Evolutionary conservation across 2,329 filamentous ascomycete species (phyloP).

Genomic region (Colletotrichum eremochloae): DNA sequence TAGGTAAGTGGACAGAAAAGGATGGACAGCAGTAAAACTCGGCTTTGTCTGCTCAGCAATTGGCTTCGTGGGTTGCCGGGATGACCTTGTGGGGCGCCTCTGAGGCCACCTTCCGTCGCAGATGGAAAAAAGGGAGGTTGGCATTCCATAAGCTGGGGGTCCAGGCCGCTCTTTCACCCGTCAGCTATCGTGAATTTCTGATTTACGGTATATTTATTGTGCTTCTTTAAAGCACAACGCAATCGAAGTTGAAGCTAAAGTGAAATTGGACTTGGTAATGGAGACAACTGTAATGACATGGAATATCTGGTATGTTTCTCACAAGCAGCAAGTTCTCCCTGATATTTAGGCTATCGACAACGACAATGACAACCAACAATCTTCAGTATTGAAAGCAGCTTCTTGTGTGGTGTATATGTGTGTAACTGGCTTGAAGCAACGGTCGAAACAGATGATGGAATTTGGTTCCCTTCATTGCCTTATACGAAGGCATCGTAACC

Average conservation of each 20-base stretch:
- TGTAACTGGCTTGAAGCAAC: background rate
- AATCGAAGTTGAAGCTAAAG: background rate
- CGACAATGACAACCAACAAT: background rate
- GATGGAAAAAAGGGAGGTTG: background rate
- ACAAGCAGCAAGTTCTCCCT: background rate
- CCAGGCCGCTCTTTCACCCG: background rate
- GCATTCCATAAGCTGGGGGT: background rate
- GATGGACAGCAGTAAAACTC: background rate
- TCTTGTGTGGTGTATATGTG: background rate
- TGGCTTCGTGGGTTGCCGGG: constrained; percentile 16
- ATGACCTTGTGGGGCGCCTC: background rate
- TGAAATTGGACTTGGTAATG: background rate
- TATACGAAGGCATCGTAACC: background rate
- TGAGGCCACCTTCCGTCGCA: background rate
- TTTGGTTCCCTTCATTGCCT: background rate
- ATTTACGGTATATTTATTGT: background rate
- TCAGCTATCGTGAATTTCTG: background rate
- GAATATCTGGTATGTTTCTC: background rate
- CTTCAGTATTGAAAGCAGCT: background rate
- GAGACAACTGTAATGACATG: background rate
- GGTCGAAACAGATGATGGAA: background rate
- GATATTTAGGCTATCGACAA: background rate
- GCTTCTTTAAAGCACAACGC: background rate
- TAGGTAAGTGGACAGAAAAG: background rate
- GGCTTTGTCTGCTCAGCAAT: constrained; percentile 11